phyloP scores from a whole-genome alignment of 2,329 filamentous ascomycete species.

The Alternaria arborescens region DNA sequence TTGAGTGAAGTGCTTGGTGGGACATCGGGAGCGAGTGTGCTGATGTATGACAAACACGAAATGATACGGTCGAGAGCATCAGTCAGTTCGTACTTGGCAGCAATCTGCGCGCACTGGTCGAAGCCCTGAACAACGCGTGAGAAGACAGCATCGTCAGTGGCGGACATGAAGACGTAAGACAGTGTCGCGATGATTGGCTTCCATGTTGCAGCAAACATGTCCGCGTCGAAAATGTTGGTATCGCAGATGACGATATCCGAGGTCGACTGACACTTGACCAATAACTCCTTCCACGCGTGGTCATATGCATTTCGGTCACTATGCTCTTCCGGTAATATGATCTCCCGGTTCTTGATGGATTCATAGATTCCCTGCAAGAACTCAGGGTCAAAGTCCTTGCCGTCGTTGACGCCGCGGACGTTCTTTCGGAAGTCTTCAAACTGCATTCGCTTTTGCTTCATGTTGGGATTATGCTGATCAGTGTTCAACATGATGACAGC shows the following conservation, averaged over 20 bases:
- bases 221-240: constrained; percentile 94
- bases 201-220: constrained; percentile 98
- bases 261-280: constrained; percentile 82
- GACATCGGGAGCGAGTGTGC: constrained; percentile 78
- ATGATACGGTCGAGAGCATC: constrained; percentile 94
- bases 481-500: constrained; percentile 98
- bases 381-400: constrained; percentile 81
- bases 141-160: constrained; percentile 95
- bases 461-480: constrained; percentile 93
- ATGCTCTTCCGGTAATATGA: constrained; percentile 96
- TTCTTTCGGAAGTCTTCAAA: constrained; percentile 85
- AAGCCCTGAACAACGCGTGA: constrained; percentile 93
- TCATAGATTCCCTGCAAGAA: constrained; percentile 89
- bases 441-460: constrained; percentile 86
- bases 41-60: constrained; percentile 88
- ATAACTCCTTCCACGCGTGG: constrained; percentile 94
- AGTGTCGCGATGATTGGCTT: constrained; percentile 92
- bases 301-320: constrained; percentile 97
- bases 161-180: constrained; percentile 98
- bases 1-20: constrained; percentile 87
- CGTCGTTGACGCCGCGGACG: constrained; percentile 86
- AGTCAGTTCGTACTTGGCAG: constrained; percentile 80
- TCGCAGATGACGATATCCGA: constrained; percentile 80
- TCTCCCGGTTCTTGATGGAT: constrained; percentile 91
- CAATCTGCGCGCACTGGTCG: constrained; percentile 93